These are phyloP conservation scores for Ceriops decandra DNA, from an alignment of 345 rosid species.

Conservation along the genomic window DNA sequence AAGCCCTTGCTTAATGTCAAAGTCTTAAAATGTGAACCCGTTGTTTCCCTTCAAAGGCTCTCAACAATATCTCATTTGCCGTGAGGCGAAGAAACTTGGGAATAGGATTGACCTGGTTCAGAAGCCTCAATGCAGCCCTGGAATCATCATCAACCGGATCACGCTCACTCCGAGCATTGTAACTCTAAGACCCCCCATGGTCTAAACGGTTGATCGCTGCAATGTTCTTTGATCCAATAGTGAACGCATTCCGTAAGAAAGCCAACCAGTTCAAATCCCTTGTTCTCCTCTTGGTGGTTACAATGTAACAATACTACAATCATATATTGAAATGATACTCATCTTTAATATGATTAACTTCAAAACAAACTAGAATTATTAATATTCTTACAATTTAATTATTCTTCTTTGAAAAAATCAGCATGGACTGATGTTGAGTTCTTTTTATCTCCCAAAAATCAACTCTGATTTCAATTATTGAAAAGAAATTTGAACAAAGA, in stretches of 20 bases:
- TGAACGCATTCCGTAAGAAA: constrained; percentile 72
- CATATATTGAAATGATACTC: no score
- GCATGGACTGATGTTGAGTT: no score
- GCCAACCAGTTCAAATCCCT: constrained; percentile 70
- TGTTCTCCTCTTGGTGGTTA: constrained; percentile 44
- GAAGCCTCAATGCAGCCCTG: constrained; percentile 69
- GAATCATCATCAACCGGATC: constrained; percentile 68
- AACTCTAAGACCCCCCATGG: constrained; percentile 72
- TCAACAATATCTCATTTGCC: constrained; percentile 74
- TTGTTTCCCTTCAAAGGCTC: constrained; percentile 65
- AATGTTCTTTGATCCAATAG: constrained; percentile 66
- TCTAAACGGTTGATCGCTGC: constrained; percentile 52
- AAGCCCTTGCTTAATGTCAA: constrained; percentile 93
- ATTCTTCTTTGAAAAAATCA: no score
- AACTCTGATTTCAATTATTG: no score
- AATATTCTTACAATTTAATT: no score
- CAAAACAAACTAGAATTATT: no score
- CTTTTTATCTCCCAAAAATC: no score
- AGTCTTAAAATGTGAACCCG: constrained; percentile 90
- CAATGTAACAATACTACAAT: no score
- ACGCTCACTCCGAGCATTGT: constrained; percentile 73
- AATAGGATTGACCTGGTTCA: constrained; percentile 86
- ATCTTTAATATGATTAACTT: no score
- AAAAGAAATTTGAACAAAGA: no score
- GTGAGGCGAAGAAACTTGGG: constrained; percentile 90